These are phyloP conservation scores for Starmerella stigmatis DNA, from an alignment of 805 yeast species.

Conservation along the genomic window DNA sequence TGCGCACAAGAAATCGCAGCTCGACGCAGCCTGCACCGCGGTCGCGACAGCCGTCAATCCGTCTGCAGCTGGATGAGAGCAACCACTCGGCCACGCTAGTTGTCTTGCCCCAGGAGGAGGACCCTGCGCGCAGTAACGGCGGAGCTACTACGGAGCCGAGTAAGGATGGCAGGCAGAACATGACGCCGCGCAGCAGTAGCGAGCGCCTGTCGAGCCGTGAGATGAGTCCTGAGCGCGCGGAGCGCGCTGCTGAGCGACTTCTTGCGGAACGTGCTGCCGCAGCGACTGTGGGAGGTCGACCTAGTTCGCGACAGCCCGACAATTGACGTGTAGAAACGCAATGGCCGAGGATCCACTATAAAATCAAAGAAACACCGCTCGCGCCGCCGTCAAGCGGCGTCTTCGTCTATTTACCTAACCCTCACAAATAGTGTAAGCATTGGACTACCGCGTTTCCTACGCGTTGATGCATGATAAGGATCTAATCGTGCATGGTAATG, in stretches of 20 bases:
- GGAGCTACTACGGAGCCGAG: neutral
- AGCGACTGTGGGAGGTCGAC: conserved; percentile 1
- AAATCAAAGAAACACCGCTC: too few relatives aligned
- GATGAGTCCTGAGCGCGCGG: conserved; percentile 17
- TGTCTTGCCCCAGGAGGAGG: conserved; percentile 13
- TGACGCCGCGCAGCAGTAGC: conserved; percentile 4
- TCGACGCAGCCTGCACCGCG: conserved; percentile 18
- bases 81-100: conserved; percentile 21
- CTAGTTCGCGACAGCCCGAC: neutral
- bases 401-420: conserved; percentile 1
- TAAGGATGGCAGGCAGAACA: neutral
- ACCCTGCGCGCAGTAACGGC: neutral
- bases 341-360: too few relatives aligned
- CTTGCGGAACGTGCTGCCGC: conserved; percentile 17
- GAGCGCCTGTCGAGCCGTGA: neutral
- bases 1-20: conserved; percentile 17
- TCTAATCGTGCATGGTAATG: too few relatives aligned
- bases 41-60: conserved; percentile 20
- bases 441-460: neutral
- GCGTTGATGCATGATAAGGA: too few relatives aligned
- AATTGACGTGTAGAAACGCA: neutral
- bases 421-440: neutral
- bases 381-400: too few relatives aligned
- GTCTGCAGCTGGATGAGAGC: conserved; percentile 22
- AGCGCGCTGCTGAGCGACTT: conserved; percentile 14